These are phyloP conservation scores for Gentiana macrophylla DNA, from an alignment of 257 asterid species.

Conservation along the genomic window DNA sequence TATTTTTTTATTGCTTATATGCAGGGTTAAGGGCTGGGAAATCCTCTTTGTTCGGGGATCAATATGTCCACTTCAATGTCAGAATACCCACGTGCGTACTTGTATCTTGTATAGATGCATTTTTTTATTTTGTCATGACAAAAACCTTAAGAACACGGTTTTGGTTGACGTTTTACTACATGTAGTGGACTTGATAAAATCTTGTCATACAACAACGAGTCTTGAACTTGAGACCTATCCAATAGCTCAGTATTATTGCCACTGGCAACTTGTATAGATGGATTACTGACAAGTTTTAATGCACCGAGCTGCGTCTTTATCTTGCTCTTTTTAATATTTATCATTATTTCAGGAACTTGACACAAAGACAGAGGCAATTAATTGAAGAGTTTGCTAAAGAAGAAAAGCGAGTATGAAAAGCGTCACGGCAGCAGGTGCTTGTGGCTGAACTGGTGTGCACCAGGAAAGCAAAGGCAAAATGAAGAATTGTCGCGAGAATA, in stretches of 20 bases:
- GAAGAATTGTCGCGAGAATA: too few species aligned
- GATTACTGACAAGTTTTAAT: neutral
- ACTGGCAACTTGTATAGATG: neutral
- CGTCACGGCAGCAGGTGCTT: conserved; percentile 66
- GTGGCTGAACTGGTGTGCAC: conserved; percentile 26
- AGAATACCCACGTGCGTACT: conserved; percentile 75
- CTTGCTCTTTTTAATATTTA: conserved; percentile 4
- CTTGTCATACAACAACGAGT: too few species aligned
- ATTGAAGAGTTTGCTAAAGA: conserved; percentile 69
- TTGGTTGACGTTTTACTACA: too few species aligned
- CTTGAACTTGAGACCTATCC: too few species aligned
- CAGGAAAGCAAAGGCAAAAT: too few species aligned
- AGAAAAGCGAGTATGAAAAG: conserved; percentile 38
- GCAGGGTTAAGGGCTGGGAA: conserved; percentile 75
- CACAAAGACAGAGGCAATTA: conserved; percentile 56
- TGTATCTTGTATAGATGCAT: neutral
- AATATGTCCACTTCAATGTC: conserved; percentile 86
- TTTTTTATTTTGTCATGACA: too few species aligned
- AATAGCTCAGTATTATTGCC: too few species aligned
- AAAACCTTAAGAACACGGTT: too few species aligned
- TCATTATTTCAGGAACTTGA: conserved; percentile 37
- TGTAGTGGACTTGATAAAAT: too few species aligned
- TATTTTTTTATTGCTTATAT: conserved; percentile 5
- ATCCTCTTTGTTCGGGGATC: conserved; percentile 67
- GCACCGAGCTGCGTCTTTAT: neutral